A percentile compares a stretch with the other conserved stretches of the same genome.
These are phyloP conservation scores for Fusarium bulbicola DNA, from an alignment of 2,329 filamentous ascomycete species.

Conservation along the genomic window DNA sequence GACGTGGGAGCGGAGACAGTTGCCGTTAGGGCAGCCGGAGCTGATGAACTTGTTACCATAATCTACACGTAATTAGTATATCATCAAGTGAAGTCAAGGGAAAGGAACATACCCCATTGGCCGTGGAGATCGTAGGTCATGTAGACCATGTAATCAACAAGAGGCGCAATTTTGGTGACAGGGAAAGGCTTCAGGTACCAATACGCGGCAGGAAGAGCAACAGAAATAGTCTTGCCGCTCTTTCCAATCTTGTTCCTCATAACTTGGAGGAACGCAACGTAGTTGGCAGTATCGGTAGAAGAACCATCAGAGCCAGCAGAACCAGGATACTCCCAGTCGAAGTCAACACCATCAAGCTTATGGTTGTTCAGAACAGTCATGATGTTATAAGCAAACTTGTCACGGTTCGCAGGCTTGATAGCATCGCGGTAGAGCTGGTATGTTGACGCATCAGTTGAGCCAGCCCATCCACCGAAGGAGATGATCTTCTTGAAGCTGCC, in stretches of 20 bases:
- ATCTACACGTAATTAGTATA: constrained; percentile 21
- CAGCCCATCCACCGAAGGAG: constrained; percentile 50
- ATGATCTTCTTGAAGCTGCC: constrained; percentile 46
- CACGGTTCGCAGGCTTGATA: constrained; percentile 47
- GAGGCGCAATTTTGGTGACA: constrained; percentile 44
- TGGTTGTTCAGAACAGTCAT: constrained; percentile 52
- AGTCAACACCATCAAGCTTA: constrained; percentile 54
- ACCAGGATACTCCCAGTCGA: constrained; percentile 59
- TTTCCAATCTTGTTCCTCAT: constrained; percentile 42
- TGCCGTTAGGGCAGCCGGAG: constrained; percentile 41
- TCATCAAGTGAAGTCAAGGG: no score
- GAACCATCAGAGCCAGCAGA: constrained; percentile 40
- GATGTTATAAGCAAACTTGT: constrained; percentile 49
- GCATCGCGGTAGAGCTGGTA: constrained; percentile 45
- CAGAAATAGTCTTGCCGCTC: constrained; percentile 45
- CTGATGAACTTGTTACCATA: constrained; percentile 39
- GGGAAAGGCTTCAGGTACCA: constrained; percentile 52
- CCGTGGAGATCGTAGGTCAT: constrained; percentile 52
- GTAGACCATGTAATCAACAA: constrained; percentile 50
- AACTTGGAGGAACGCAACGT: constrained; percentile 48
- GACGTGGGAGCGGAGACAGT: constrained; percentile 50
- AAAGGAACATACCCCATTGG: constrained; percentile 41
- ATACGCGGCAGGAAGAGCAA: constrained; percentile 51
- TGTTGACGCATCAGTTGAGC: constrained; percentile 39
- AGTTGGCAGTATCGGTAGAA: constrained; percentile 46